A percentile compares a stretch with the other conserved stretches of the same genome.
Evolutionary conservation across 1,284 basidiomycete genomes (phyloP).

Genomic region (Heterobasidion irregulare): DNA sequence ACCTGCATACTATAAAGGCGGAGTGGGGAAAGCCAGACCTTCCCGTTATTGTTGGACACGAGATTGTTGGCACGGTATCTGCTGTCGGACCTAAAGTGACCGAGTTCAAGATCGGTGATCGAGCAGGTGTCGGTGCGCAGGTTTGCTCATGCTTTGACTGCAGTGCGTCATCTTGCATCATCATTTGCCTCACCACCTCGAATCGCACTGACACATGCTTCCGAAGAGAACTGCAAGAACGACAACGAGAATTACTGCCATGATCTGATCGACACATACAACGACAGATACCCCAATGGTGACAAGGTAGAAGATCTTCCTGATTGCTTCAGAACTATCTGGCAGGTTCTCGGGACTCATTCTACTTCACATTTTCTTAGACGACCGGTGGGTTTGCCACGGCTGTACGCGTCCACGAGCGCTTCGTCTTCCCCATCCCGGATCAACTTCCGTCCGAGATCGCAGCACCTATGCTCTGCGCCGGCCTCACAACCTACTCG

Average conservation of each 20-base stretch:
- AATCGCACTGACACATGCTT: background rate
- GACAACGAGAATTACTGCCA: constrained; percentile 49
- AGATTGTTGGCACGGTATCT: constrained; percentile 53
- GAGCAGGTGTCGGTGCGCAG: constrained; percentile 59
- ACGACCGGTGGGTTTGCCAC: constrained; percentile 61
- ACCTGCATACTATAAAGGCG: constrained; percentile 42
- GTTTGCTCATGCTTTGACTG: constrained; percentile 46
- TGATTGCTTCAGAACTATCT: background rate
- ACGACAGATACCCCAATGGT: constrained; percentile 44
- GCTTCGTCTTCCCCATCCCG: constrained; percentile 66
- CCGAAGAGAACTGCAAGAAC: constrained; percentile 33
- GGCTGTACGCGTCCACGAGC: constrained; percentile 56
- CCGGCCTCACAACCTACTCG: constrained; percentile 59
- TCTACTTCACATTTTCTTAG: background rate
- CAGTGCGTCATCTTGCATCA: constrained; percentile 5
- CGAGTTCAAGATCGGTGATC: constrained; percentile 52
- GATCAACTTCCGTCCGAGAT: constrained; percentile 45
- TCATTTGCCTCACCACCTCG: background rate
- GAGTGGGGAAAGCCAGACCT: constrained; percentile 38
- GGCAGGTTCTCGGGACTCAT: background rate
- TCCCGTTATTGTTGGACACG: constrained; percentile 44
- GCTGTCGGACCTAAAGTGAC: constrained; percentile 47
- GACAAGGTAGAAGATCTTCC: background rate
- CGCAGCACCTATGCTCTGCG: constrained; percentile 51
- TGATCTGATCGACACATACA: constrained; percentile 22